Evolutionary conservation across 1,284 basidiomycete species (phyloP), one percentile per base, ranked within the genome.

Genomic region (Athelia psychrophila): DNA sequence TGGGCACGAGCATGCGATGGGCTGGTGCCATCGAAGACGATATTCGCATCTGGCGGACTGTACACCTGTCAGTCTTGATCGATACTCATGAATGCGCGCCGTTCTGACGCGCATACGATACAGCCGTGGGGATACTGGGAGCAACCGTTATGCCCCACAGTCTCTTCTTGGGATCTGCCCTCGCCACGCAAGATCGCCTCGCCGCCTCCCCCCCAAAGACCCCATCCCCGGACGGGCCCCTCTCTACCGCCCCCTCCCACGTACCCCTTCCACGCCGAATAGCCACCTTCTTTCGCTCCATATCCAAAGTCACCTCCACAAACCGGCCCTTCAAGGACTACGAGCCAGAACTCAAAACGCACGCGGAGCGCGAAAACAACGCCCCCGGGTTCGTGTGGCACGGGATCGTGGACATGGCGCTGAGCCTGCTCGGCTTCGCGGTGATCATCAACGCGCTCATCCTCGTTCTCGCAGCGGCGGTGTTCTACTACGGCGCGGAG

Each of bases 1-100:
- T 97, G 95, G 95, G 27, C 73, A 16, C 71, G 74, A 27, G 89
- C 90, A 1, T 96, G 98, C 66, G 63, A 82, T n/a, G 95, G 95
- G 10, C 95, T 84, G 61, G 61, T 98, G 12, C 95, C 95, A 0
- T 88, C 87, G 1, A 83, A 83, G 52, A 73, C 75, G 18, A 70
- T 91, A 23, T 78, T 92, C 54, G 63, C 77, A 42, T 73, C 74
- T 1, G 80, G 81, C n/a, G 82, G 86, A 8, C 72, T 94, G 2
- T 94, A 94, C 65, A 77, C 85, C 48, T 83, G 87, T 83, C 55
- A 54, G 66, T 54, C 44, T 35, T 9, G n/a, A 42, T 18, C 42
- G 8, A 32, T 50, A 47, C 27, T 49, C 33, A 23, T 42, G 53
- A 38, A 20, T 32, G 36, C n/a, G 25, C 48, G 12, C 33, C 45